These are phyloP conservation scores for Fusarium solani-melongenae DNA, from an alignment of 2,329 filamentous ascomycete genomes.

Conservation along the genomic window DNA sequence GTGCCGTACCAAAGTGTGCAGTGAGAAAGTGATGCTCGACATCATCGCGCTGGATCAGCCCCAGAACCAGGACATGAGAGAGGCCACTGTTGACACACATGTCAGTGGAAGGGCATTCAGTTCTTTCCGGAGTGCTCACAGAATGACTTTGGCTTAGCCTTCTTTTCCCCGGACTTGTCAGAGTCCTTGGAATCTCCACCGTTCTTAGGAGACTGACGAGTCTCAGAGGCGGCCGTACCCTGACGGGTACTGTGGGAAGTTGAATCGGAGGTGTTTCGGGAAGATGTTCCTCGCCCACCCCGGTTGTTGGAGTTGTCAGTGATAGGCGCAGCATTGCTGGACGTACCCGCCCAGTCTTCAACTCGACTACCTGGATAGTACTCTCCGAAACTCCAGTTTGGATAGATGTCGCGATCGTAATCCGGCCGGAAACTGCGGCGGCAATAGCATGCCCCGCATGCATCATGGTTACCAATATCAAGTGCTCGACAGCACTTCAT, in stretches of 20 bases:
- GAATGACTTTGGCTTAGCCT: background rate
- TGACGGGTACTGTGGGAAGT: background rate
- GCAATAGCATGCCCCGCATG: constrained; percentile 34
- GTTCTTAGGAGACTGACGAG: constrained; percentile 2
- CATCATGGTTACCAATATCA: constrained; percentile 48
- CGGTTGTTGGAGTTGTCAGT: background rate
- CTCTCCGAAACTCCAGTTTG: constrained; percentile 30
- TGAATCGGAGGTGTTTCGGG: background rate
- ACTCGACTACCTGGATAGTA: constrained; percentile 24
- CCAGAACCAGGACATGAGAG: background rate
- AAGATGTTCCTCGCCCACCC: background rate
- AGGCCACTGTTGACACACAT: background rate
- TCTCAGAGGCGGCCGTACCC: background rate
- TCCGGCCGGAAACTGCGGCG: constrained; percentile 14
- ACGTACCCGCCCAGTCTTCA: background rate
- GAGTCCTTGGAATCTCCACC: background rate
- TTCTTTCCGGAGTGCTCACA: background rate
- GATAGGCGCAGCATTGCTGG: background rate
- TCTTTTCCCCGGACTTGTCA: background rate
- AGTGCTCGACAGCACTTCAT: constrained; percentile 46
- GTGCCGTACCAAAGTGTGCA: background rate
- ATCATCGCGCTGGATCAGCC: background rate
- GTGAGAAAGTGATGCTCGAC: background rate
- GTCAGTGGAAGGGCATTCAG: background rate
- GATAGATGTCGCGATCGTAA: constrained; percentile 5